phyloP scores from a whole-genome alignment of 176 grass and related monocot species.

The Cenchrus purpureus region DNA sequence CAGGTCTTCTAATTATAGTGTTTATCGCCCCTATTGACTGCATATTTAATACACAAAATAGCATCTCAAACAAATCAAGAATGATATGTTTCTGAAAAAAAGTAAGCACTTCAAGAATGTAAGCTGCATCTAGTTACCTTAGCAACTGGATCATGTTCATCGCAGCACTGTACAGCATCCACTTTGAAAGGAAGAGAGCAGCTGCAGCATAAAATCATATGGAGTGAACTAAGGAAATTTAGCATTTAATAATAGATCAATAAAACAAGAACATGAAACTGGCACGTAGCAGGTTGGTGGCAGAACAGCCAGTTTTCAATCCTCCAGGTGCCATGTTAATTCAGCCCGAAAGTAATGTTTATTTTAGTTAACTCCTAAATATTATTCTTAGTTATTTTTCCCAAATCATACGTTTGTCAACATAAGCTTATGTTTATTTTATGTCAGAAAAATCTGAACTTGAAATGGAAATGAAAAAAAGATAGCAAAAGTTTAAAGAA shows the following conservation, averaged over 20 bases:
- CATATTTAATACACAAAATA: constrained; percentile 37
- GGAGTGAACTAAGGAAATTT: constrained; percentile 19
- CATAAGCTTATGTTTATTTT: too few relatives aligned
- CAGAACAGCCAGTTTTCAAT: background rate
- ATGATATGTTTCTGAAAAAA: constrained; percentile 2
- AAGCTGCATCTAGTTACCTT: constrained; percentile 55
- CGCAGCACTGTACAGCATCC: constrained; percentile 75
- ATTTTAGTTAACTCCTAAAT: background rate
- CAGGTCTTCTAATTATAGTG: constrained; percentile 73
- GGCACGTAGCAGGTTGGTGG: constrained; percentile 7
- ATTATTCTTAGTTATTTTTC: constrained; percentile 13
- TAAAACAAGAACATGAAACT: constrained; percentile 18
- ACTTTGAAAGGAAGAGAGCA: constrained; percentile 94
- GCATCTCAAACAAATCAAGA: constrained; percentile 44
- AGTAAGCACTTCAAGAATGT: constrained; percentile 23
- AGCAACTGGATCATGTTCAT: constrained; percentile 89
- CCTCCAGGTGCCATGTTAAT: background rate
- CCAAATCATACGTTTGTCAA: background rate
- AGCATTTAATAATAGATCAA: background rate
- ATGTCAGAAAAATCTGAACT: background rate
- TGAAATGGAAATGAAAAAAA: background rate
- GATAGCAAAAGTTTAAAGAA: constrained; percentile 15
- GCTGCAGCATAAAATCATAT: constrained; percentile 55
- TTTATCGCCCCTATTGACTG: constrained; percentile 98
- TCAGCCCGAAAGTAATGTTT: background rate